phyloP scores from a whole-genome alignment of 495 filamentous ascomycete genomes.

The Geopyxis carbonaria region DNA sequence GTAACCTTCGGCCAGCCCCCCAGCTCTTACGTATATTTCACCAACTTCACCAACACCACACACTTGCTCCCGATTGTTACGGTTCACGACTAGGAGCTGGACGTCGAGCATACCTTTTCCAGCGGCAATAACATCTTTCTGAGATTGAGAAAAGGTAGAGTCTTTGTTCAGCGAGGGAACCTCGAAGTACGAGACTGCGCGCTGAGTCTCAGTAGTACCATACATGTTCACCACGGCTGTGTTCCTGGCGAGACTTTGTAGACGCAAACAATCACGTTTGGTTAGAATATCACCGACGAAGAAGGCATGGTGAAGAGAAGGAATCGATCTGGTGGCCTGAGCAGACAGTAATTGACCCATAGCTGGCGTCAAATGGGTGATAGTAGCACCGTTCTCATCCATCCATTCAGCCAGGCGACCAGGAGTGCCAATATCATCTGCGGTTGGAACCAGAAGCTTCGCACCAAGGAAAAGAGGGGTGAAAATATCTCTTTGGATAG shows the following conservation, averaged over 20 bases:
- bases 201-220: slow-evolving; percentile 77
- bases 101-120: slow-evolving; percentile 87
- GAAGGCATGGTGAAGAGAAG: slow-evolving; percentile 62
- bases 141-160: slow-evolving; percentile 47
- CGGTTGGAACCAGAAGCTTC: slow-evolving; percentile 60
- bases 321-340: slow-evolving; percentile 60
- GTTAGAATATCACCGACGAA: slow-evolving; percentile 89
- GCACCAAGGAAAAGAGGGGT: slow-evolving; percentile 82
- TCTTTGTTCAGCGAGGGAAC: slow-evolving; percentile 53
- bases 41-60: slow-evolving; percentile 72
- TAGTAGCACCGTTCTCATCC: slow-evolving; percentile 55
- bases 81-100: slow-evolving; percentile 78
- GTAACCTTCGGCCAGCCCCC: slow-evolving; percentile 78
- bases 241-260: slow-evolving; percentile 64
- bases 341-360: slow-evolving; percentile 94
- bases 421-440: slow-evolving; percentile 65
- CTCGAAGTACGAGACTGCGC: slow-evolving; percentile 75
- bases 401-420: slow-evolving; percentile 89
- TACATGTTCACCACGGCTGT: slow-evolving; percentile 79
- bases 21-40: slow-evolving; percentile 79
- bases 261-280: slow-evolving; percentile 64
- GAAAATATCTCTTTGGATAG: slow-evolving; percentile 85
- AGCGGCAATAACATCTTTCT: slow-evolving; percentile 69
- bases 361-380: slow-evolving; percentile 84
- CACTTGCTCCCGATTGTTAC: slow-evolving; percentile 49